Evolutionary conservation across 306 rosid genomes (phyloP).

Genomic region (Gynostemma pentaphyllum): DNA sequence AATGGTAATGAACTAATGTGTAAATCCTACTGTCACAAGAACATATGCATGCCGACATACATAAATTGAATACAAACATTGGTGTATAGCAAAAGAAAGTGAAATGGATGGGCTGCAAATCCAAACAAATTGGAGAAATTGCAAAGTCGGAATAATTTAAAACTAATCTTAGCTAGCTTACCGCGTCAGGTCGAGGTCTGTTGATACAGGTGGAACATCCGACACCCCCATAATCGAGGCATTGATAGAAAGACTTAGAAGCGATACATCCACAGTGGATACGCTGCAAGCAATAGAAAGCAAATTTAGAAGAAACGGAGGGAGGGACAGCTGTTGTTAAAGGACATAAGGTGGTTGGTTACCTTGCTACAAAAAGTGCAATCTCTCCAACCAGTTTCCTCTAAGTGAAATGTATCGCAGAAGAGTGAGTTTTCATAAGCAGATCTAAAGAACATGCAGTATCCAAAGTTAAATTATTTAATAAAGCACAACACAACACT

Average conservation of each 20-base stretch:
- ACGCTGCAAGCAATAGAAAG: slow-evolving; percentile 44
- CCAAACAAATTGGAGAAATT: background rate
- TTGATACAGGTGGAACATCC: slow-evolving; percentile 58
- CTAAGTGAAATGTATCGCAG: slow-evolving; percentile 62
- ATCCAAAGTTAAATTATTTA: too few relatives aligned
- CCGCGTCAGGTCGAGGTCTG: slow-evolving; percentile 37
- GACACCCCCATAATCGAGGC: slow-evolving; percentile 77
- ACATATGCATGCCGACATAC: slow-evolving; percentile 1
- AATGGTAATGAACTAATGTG: background rate
- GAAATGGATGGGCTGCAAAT: background rate
- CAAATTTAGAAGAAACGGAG: slow-evolving; percentile 8
- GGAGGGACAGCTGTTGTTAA: too few relatives aligned
- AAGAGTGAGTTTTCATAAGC: slow-evolving; percentile 41
- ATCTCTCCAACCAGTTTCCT: slow-evolving; percentile 89
- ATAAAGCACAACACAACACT: too few relatives aligned
- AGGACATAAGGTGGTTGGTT: slow-evolving; percentile 10
- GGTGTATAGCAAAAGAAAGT: background rate
- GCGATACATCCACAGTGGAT: slow-evolving; percentile 82
- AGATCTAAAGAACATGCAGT: slow-evolving; percentile 38
- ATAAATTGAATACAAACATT: background rate
- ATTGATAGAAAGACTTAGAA: slow-evolving; percentile 57
- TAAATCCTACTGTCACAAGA: background rate
- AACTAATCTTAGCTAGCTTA: too few relatives aligned
- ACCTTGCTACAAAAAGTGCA: slow-evolving; percentile 88
- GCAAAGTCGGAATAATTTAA: background rate